Evolutionary conservation across 345 rosid species (phyloP).

Genomic region (Salix suchowensis): DNA sequence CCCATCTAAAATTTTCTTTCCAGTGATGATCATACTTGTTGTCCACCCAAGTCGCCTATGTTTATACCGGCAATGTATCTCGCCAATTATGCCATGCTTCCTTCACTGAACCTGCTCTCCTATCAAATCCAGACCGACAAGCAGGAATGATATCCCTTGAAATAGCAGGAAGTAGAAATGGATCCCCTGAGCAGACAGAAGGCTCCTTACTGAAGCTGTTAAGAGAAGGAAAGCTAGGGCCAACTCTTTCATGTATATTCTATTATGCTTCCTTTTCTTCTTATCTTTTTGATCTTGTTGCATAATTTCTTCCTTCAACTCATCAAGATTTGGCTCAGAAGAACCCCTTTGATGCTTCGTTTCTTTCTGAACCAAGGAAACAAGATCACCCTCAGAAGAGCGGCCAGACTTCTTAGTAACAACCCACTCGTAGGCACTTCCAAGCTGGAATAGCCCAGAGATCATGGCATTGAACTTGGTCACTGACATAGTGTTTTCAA

Average conservation of each 20-base stretch:
- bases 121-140: conserved; percentile 89
- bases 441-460: conserved; percentile 91
- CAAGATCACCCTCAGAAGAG: conserved; percentile 85
- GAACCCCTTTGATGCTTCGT: conserved; percentile 42
- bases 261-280: conserved; percentile 69
- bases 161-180: conserved; percentile 96
- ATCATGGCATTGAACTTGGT: conserved; percentile 96
- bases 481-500: conserved; percentile 94
- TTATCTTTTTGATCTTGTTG: conserved; percentile 35
- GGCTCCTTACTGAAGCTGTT: conserved; percentile 83
- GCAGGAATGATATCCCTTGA: conserved; percentile 88
- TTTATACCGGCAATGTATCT: not conserved
- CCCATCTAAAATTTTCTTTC: not conserved
- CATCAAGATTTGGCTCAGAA: conserved; percentile 56
- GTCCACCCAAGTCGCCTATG: conserved; percentile 5
- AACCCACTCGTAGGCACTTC: conserved; percentile 95
- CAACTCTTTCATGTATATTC: conserved; percentile 80
- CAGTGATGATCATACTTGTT: conserved; percentile 3
- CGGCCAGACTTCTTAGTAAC: conserved; percentile 95
- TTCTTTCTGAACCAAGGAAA: conserved; percentile 53
- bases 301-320: conserved; percentile 42
- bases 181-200: conserved; percentile 89
- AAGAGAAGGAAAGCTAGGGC: conserved; percentile 78
- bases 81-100: not conserved
- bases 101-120: conserved; percentile 85